Evolutionary conservation across 352 stramenopile genomes (phyloP).

Genomic region (Globisporangium paddicum): DNA sequence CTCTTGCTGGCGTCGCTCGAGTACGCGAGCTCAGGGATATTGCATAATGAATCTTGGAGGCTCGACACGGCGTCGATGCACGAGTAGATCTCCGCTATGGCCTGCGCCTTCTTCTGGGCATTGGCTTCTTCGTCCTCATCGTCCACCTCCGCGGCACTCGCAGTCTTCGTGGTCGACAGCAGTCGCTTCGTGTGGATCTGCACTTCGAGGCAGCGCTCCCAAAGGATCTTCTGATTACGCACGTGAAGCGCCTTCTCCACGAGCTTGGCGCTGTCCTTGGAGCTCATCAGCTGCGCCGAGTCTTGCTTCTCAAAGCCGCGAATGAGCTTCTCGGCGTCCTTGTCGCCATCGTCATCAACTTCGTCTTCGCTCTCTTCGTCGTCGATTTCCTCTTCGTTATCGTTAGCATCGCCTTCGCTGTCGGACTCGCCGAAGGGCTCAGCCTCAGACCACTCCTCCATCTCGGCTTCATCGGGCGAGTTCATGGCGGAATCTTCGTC

Average conservation of each 20-base stretch:
- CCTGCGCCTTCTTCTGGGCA: conserved; percentile 28
- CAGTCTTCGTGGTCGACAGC: conserved; percentile 42
- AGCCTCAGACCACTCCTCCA: conserved; percentile 76
- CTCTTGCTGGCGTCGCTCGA: conserved; percentile 37
- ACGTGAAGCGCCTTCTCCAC: conserved; percentile 77
- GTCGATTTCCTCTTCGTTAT: conserved; percentile 23
- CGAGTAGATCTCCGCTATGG: conserved; percentile 45
- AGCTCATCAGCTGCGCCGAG: conserved; percentile 62
- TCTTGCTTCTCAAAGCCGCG: conserved; percentile 75
- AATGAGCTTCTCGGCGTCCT: conserved; percentile 74
- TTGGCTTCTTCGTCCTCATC: conserved; percentile 19
- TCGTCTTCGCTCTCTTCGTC: conserved; percentile 29
- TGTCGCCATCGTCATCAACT: conserved; percentile 38
- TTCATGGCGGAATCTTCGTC: conserved; percentile 21
- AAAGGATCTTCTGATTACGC: conserved; percentile 80
- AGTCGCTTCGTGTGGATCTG: conserved; percentile 85
- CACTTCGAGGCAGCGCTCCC: conserved; percentile 78
- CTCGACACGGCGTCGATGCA: conserved; percentile 58
- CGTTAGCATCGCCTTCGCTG: conserved; percentile 21
- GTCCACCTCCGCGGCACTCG: neutral
- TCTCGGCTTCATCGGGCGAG: conserved; percentile 70
- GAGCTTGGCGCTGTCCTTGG: conserved; percentile 73
- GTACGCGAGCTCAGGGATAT: conserved; percentile 42
- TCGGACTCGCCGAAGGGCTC: conserved; percentile 77
- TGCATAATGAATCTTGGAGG: conserved; percentile 68